Conservation (phyloP, 371 early-diverging fungal genomes). For the Umbelopsis sp. region DNA sequence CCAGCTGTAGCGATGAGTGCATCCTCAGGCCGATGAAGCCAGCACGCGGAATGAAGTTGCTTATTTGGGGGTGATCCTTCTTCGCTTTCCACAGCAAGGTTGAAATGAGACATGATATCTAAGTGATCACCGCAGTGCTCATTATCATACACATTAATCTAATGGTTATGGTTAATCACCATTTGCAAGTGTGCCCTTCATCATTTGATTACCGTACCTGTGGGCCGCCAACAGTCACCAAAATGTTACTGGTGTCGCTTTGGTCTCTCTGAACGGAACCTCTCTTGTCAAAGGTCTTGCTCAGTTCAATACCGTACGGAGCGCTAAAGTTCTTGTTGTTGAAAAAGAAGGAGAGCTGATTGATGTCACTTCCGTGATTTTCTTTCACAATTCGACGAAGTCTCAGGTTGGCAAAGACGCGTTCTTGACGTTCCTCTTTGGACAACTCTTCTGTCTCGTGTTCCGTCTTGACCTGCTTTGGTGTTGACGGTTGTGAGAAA, state of each 20-base stretch:
- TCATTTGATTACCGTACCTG: conserved; percentile 43
- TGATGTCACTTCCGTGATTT: conserved; percentile 78
- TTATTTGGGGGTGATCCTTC: conserved; percentile 19
- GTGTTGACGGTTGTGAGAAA: conserved; percentile 8
- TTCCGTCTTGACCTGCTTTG: conserved; percentile 20
- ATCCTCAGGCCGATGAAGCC: conserved; percentile 70
- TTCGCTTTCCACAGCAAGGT: conserved; percentile 48
- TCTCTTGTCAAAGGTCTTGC: conserved; percentile 68
- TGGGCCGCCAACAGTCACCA: conserved; percentile 73
- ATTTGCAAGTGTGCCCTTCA: background rate
- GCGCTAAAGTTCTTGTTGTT: conserved; percentile 58
- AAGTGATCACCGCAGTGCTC: conserved; percentile 91
- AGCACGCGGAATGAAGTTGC: conserved; percentile 50
- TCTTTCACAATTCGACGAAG: conserved; percentile 85
- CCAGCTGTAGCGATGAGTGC: conserved; percentile 74
- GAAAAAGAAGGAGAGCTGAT: conserved; percentile 73
- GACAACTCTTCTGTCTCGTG: conserved; percentile 20
- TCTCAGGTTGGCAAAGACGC: conserved; percentile 71
- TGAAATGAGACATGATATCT: conserved; percentile 90
- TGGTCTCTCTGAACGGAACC: conserved; percentile 68
- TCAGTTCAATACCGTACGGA: conserved; percentile 56
- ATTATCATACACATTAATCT: conserved; percentile 89
- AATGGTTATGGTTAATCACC: background rate
- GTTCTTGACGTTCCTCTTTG: conserved; percentile 31
- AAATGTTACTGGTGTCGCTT: conserved; percentile 72